phyloP scores from a whole-genome alignment of 176 grass and related monocot genomes.

The Paspalum notatum region DNA sequence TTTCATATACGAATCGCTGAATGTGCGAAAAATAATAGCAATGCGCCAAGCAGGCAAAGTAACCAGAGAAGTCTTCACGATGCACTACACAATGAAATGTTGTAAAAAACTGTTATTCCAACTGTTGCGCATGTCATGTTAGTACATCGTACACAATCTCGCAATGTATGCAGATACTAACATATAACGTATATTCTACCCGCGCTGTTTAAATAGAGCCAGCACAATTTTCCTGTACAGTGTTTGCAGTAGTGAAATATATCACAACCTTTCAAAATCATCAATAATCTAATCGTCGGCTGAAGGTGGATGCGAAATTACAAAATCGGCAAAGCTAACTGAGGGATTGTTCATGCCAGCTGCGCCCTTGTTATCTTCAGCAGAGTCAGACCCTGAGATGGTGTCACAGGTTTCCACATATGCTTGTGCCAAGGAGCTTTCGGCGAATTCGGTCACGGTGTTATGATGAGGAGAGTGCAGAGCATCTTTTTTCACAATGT shows the following conservation, averaged over 20 bases:
- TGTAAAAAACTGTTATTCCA: neutral
- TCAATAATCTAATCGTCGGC: constrained; percentile 32
- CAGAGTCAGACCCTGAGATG: constrained; percentile 48
- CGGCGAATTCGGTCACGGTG: neutral
- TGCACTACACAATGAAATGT: neutral
- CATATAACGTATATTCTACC: constrained; percentile 9
- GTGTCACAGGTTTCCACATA: constrained; percentile 50
- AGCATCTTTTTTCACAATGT: constrained; percentile 67
- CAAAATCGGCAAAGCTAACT: constrained; percentile 23
- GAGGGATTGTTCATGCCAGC: constrained; percentile 23
- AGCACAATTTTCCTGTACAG: constrained; percentile 5
- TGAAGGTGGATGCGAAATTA: constrained; percentile 13
- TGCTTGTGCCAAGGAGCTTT: constrained; percentile 32
- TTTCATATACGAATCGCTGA: neutral
- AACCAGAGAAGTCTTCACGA: neutral
- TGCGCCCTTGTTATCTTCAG: constrained; percentile 43
- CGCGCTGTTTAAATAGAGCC: neutral
- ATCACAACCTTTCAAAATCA: constrained; percentile 21
- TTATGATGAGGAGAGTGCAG: constrained; percentile 38
- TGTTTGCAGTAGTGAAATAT: constrained; percentile 3
- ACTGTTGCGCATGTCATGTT: neutral
- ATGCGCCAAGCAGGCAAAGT: neutral
- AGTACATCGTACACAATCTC: constrained; percentile 1
- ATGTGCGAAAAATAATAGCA: neutral
- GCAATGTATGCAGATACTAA: neutral